phyloP scores from a whole-genome alignment of 2,329 filamentous ascomycete species.

The Ilyonectria sp. region DNA sequence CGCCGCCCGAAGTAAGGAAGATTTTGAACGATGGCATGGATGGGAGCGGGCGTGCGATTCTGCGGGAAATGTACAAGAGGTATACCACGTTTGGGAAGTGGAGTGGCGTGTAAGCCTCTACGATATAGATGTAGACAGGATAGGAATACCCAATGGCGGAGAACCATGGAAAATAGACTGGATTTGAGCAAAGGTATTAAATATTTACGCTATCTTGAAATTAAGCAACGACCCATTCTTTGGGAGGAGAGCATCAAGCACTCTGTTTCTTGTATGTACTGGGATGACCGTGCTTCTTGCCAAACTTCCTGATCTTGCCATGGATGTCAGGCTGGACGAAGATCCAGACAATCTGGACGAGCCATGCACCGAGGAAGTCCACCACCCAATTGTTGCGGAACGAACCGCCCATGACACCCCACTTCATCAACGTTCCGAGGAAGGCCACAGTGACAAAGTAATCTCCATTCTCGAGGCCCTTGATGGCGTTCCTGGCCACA shows the following conservation, averaged over 20 bases:
- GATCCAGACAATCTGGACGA: slow-evolving; percentile 70
- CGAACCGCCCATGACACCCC: slow-evolving; percentile 68
- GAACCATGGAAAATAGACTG: slow-evolving; percentile 30
- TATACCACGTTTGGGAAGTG: slow-evolving; percentile 77
- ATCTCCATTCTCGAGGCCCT: slow-evolving; percentile 83
- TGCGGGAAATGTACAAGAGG: slow-evolving; percentile 71
- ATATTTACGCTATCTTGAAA: slow-evolving; percentile 40
- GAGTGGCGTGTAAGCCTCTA: slow-evolving; percentile 65
- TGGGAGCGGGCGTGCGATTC: slow-evolving; percentile 70
- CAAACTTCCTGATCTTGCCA: slow-evolving; percentile 70
- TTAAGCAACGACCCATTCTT: not conserved
- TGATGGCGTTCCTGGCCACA: slow-evolving; percentile 80
- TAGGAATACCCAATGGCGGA: slow-evolving; percentile 35
- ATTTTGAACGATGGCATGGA: slow-evolving; percentile 74
- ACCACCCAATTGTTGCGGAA: slow-evolving; percentile 72
- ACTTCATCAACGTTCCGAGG: slow-evolving; percentile 81
- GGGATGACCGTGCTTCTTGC: slow-evolving; percentile 72
- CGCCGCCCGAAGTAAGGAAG: slow-evolving; percentile 67
- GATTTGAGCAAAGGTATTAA: slow-evolving; percentile 32
- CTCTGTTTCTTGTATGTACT: slow-evolving; percentile 59
- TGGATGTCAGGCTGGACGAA: slow-evolving; percentile 72
- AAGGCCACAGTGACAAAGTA: slow-evolving; percentile 85
- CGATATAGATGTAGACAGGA: slow-evolving; percentile 19
- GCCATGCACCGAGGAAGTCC: slow-evolving; percentile 70
- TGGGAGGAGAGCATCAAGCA: slow-evolving; percentile 5